Evolutionary conservation across 805 yeast species (phyloP).

Genomic region (Wickerhamiella brachini): DNA sequence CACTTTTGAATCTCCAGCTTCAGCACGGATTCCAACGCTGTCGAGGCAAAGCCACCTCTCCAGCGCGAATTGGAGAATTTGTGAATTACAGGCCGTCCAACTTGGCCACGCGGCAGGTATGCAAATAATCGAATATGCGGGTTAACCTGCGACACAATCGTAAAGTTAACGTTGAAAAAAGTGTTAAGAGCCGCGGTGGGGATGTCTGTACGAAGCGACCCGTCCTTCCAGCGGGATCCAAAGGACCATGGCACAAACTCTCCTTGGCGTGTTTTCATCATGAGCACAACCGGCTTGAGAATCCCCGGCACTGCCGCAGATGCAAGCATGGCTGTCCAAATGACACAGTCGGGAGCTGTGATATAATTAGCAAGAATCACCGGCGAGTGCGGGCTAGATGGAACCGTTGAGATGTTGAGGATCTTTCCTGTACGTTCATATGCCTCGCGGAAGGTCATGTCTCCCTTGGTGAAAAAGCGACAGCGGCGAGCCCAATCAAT

Average conservation of each 20-base stretch:
- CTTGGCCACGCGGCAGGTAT: constrained; percentile 67
- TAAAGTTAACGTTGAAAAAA: constrained; percentile 61
- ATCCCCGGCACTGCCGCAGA: constrained; percentile 78
- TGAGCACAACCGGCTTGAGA: constrained; percentile 61
- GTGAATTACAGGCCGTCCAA: constrained; percentile 62
- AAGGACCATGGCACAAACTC: constrained; percentile 51
- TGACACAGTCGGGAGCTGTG: constrained; percentile 66
- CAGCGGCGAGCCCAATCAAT: constrained; percentile 58
- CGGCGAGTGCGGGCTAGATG: constrained; percentile 71
- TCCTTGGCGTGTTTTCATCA: constrained; percentile 42
- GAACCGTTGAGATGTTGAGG: constrained; percentile 63
- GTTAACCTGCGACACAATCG: constrained; percentile 69
- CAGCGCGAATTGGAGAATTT: constrained; percentile 38
- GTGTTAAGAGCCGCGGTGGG: constrained; percentile 63
- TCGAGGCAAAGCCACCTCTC: constrained; percentile 64
- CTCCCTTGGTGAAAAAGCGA: constrained; percentile 59
- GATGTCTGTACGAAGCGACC: constrained; percentile 63
- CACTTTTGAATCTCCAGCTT: constrained; percentile 67
- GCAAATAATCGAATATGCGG: constrained; percentile 69
- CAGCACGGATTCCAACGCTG: constrained; percentile 56
- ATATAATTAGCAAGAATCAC: constrained; percentile 63
- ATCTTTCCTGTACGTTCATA: constrained; percentile 54
- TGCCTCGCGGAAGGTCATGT: constrained; percentile 59
- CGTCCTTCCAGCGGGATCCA: constrained; percentile 70
- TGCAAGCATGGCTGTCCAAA: constrained; percentile 69